Evolutionary conservation across 352 stramenopile species (phyloP), one percentile per base, ranked within the genome.

Genomic region (Globisporangium canariense): DNA sequence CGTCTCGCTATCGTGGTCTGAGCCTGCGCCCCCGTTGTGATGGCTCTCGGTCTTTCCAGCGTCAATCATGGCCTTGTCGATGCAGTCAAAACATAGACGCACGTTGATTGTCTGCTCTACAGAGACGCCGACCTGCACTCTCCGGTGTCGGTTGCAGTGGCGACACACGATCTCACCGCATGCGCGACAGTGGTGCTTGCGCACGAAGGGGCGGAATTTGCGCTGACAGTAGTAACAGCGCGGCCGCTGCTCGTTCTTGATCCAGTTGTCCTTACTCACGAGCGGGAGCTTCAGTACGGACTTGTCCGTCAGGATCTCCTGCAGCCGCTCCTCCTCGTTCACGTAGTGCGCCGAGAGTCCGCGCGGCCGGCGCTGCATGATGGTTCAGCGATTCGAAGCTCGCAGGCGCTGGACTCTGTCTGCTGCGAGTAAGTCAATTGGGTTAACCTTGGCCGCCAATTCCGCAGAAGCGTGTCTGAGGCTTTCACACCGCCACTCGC

Each of bases 111-210:
- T 53, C 43, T 56, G 62, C 63, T 77, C 71, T 28, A 81, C 47
- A 0, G 62, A 68, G 6, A 65, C 40, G 0, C 67, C 71, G 7
- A 81, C 71, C 20, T 74, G 70, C 6, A 94, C 83, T 22, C 75
- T 73, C 41, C 83, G 77, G 45, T 83, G 77, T 8, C 74, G 69
- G 47, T 89, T 91, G 73, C 88, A 96, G 14, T 69, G 75, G 58
- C 75, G 83, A 64, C 88, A 96, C 16, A 94, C 78, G 25, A 96
- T 73, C 32, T 93, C 85, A 11, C 86, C 87, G 40, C 88, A 96
- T 0, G 71, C 82, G 38, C 85, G 86, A 55, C 88, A 96, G 64
- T 96, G 84, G 53, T 91, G 83, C 64, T 90, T 88, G 40, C 89
- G 71, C 30, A 75, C 77, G 50, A 96, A 92, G 0, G 84, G 77